Conservation (phyloP, 2,329 filamentous ascomycete genomes). For the Fusarium sp. region DNA sequence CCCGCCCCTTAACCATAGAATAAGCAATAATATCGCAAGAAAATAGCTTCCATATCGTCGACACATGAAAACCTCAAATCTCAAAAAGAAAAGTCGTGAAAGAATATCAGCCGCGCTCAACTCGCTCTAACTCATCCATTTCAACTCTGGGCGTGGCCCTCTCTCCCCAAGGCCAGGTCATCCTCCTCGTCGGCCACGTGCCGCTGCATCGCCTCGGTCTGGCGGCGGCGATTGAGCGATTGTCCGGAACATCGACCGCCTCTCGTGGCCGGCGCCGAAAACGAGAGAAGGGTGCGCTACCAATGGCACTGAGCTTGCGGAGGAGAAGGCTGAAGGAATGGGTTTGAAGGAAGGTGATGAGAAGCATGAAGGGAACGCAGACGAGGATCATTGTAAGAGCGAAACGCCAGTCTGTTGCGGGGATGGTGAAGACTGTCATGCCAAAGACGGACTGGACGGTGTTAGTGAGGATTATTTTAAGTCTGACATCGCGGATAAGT, state of each 20-base stretch:
- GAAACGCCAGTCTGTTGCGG: conserved; percentile 62
- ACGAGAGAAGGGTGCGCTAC: conserved; percentile 15
- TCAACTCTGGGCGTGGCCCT: conserved; percentile 9
- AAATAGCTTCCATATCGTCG: neutral
- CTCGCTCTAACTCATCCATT: conserved; percentile 29
- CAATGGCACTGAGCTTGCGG: conserved; percentile 37
- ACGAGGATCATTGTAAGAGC: conserved; percentile 75
- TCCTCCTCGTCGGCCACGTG: conserved; percentile 13
- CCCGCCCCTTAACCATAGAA: neutral
- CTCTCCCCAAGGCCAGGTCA: conserved; percentile 27
- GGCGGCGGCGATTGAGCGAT: conserved; percentile 31
- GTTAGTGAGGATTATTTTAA: neutral
- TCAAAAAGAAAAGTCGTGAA: neutral
- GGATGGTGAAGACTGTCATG: conserved; percentile 62
- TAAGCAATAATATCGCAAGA: conserved; percentile 9
- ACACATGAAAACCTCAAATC: neutral
- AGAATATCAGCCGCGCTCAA: conserved; percentile 18
- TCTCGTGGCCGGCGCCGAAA: conserved; percentile 32
- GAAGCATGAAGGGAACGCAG: conserved; percentile 65
- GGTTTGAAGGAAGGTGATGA: conserved; percentile 63
- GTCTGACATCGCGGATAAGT: neutral
- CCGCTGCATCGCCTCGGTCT: conserved; percentile 18
- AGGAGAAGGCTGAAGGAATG: conserved; percentile 54
- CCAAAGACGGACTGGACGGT: conserved; percentile 65
- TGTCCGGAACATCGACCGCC: conserved; percentile 39